Evolutionary conservation across 2,329 filamentous ascomycete genomes (phyloP).

Genomic region (Aspergillus sergii): DNA sequence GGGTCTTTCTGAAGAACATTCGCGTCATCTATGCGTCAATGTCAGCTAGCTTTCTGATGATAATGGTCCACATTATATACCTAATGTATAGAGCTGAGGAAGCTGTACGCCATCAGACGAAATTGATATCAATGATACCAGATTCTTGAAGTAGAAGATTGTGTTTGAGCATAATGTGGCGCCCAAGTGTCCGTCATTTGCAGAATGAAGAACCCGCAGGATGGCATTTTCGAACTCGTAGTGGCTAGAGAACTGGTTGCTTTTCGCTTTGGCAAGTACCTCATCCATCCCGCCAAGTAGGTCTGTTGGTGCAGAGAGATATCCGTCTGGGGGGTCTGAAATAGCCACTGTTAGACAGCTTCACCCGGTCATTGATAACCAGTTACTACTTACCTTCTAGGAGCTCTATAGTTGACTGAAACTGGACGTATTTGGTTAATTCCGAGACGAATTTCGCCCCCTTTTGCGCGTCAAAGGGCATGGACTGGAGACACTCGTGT

Average conservation of each 20-base stretch:
- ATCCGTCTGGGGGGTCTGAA: neutral
- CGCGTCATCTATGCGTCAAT: neutral
- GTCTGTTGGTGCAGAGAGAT: neutral
- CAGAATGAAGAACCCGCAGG: neutral
- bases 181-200: neutral
- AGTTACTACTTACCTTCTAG: neutral
- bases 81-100: neutral
- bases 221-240: neutral
- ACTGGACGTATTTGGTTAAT: neutral
- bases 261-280: neutral
- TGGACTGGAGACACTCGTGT: neutral
- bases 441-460: neutral
- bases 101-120: neutral
- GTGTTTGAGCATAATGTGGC: neutral
- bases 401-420: neutral
- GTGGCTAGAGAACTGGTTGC: neutral
- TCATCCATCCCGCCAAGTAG: neutral
- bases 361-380: rapidly evolving
- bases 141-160: neutral
- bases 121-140: neutral
- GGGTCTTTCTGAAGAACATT: neutral
- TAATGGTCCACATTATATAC: neutral
- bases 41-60: neutral
- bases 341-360: neutral
- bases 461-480: neutral